phyloP scores from a whole-genome alignment of 768 basidiomycete genomes.

The Omphalotus guepiniiformis region DNA sequence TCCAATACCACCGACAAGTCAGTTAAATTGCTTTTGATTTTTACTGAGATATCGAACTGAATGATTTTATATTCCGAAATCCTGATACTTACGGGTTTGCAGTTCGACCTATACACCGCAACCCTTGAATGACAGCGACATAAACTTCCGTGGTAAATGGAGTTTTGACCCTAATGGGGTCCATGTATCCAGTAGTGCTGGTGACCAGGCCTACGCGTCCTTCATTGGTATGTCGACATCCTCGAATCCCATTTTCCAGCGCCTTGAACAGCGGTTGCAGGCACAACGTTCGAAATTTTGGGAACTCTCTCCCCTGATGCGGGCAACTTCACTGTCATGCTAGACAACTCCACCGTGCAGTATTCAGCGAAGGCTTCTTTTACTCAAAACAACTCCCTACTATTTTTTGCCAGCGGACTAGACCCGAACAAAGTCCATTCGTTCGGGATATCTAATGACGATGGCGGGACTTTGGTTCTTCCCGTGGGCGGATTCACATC shows the following conservation, averaged over 20 bases:
- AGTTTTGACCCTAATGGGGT: constrained; percentile 21
- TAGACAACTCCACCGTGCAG: constrained; percentile 44
- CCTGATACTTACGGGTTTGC: no score
- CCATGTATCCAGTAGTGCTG: constrained; percentile 25
- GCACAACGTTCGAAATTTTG: constrained; percentile 54
- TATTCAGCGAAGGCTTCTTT: constrained; percentile 53
- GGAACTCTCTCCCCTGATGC: constrained; percentile 57
- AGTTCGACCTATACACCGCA: constrained; percentile 32
- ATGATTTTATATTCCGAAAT: no score
- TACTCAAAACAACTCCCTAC: constrained; percentile 43
- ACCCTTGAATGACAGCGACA: constrained; percentile 38
- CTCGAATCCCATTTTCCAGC: constrained; percentile 14
- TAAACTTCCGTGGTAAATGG: constrained; percentile 59
- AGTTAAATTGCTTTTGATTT: constrained; percentile 15
- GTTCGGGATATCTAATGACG: constrained; percentile 53
- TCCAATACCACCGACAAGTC: constrained; percentile 26
- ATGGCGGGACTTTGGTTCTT: constrained; percentile 47
- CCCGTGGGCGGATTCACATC: constrained; percentile 48
- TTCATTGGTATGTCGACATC: constrained; percentile 17
- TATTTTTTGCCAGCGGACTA: constrained; percentile 63
- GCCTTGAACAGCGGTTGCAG: constrained; percentile 27
- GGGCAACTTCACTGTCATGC: constrained; percentile 53
- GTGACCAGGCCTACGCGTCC: constrained; percentile 23
- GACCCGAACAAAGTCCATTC: constrained; percentile 45
- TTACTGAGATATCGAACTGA: no score